These are phyloP conservation scores for Aspergillus viridinutans DNA, from an alignment of 2,329 filamentous ascomycete species.

Conservation along the genomic window DNA sequence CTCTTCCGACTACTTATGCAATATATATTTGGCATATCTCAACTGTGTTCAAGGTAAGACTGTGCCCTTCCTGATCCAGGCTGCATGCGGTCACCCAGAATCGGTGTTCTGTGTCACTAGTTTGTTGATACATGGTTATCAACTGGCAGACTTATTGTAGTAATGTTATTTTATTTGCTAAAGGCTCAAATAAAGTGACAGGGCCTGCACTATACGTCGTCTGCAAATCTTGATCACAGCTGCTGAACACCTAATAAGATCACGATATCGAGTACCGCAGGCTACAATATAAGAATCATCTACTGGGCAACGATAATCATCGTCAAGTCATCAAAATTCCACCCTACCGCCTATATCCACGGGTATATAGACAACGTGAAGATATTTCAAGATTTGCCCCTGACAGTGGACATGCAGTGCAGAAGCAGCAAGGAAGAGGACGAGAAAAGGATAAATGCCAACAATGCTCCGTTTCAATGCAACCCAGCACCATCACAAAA, in stretches of 20 bases:
- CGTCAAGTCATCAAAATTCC: background rate
- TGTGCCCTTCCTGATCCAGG: no score
- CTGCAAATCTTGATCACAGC: background rate
- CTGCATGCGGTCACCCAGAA: no score
- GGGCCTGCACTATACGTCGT: background rate
- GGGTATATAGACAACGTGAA: background rate
- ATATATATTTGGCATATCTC: no score
- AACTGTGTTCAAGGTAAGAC: no score
- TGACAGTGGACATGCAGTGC: background rate
- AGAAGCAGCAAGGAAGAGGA: background rate
- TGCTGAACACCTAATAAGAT: background rate
- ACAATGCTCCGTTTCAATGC: background rate
- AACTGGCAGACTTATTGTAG: no score
- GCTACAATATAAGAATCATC: background rate
- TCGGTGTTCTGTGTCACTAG: no score
- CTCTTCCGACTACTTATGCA: background rate
- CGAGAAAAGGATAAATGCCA: background rate
- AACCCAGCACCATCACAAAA: background rate
- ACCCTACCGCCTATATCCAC: background rate
- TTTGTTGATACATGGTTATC: no score
- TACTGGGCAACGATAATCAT: background rate
- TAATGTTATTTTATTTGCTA: no score
- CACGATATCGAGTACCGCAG: background rate
- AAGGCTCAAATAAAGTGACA: background rate
- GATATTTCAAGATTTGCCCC: background rate